Base-by-base conservation (phyloP, 2,329 filamentous ascomycete genomes). In the Xylaria digitata region DNA sequence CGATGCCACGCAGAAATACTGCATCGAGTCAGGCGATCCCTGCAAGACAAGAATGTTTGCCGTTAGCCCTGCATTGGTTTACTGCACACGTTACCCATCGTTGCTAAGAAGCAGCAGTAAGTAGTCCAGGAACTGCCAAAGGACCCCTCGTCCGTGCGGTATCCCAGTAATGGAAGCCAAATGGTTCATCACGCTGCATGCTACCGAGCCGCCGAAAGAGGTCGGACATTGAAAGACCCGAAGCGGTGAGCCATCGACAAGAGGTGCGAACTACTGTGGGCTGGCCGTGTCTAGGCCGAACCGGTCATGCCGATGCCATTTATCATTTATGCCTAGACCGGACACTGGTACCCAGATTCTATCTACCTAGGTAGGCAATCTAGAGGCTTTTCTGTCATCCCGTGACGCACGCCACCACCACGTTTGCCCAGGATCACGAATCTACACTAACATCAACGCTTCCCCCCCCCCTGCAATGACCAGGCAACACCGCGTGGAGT, bases 371-470 rank as follows among this genome's bases (percentile, higher is more conserved):
- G n/a, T n/a, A 26, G 26, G 26, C 26, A 34, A 21, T 32, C 6
- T 30, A 30, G 43, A 34, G 34, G 52, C 45, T 37, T 43, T 43
- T 30, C 30, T 55, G 15, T 17, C 42, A 61, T 61, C 62, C 40
- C 62, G 62, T 65, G 56, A 65, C 62, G n/a, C 48, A 50, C 49
- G 49, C 57, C 49, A 55, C 57, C 49, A 54, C 48, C 50, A 23
- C 34, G 11, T 45, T 37, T 59, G 30, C 19, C 23, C n/a, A 37
- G 32, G 45, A 57, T 43, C 34, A 30, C 21, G 19, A 45, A 26
- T 37, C 17, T 21, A n/a, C n/a, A n/a, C n/a, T n/a, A 42, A 13
- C 21, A 19, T 23, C 19, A 23, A 23, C 9, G 26, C 32, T 26
- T 23, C 3, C 30, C 19, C 3, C 30, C 19, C 30, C n/a, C n/a